Evolutionary conservation across 129 eudicot species (phyloP).

Genomic region (Saussurea involucrata): DNA sequence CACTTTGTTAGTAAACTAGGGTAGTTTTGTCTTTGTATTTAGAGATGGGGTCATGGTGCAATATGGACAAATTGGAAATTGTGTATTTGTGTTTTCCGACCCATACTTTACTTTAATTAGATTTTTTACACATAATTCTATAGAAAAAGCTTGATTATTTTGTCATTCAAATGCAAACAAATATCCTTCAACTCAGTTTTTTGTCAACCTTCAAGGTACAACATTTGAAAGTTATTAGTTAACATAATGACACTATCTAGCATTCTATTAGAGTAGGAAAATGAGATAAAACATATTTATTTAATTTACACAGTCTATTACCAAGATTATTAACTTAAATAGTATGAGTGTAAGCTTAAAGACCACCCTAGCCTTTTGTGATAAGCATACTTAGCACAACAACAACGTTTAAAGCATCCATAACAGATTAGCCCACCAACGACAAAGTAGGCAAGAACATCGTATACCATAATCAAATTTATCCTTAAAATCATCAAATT

Average conservation of each 20-base stretch:
- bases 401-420: background rate
- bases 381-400: background rate
- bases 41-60: background rate
- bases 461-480: background rate
- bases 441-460: background rate
- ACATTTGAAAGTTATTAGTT: background rate
- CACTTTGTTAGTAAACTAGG: background rate
- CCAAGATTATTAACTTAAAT: background rate
- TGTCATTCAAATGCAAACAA: background rate
- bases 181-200: background rate
- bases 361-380: background rate
- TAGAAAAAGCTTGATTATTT: constrained; percentile 8
- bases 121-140: background rate
- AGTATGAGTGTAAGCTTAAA: background rate
- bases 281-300: background rate
- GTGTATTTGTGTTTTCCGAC: background rate
- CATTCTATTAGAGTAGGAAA: background rate
- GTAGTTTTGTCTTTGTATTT: background rate
- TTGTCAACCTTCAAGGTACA: background rate
- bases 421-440: background rate
- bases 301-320: background rate
- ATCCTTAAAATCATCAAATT: background rate
- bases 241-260: background rate
- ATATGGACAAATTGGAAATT: background rate
- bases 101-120: constrained; percentile 7